phyloP scores from a whole-genome alignment of 306 rosid genomes.

The Bauhinia variegata region DNA sequence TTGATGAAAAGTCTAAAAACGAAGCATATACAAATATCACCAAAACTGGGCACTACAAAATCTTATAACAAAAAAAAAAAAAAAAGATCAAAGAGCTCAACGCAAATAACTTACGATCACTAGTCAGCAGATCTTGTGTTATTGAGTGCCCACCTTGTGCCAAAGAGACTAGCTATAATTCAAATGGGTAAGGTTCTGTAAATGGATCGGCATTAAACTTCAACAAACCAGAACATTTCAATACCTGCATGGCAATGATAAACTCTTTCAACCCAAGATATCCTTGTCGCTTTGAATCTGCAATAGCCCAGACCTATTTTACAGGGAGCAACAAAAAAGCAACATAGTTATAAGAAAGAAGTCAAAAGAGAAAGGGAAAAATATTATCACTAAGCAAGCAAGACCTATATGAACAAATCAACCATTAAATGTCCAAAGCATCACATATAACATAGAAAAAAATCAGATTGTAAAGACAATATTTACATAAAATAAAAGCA shows the following conservation, averaged over 20 bases:
- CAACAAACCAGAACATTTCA: background rate
- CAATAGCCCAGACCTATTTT: conserved; percentile 90
- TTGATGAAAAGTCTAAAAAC: background rate
- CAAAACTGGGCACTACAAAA: conserved; percentile 15
- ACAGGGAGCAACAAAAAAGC: conserved; percentile 22
- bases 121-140: conserved; percentile 43
- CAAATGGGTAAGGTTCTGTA: conserved; percentile 29
- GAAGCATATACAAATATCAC: conserved; percentile 5
- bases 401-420: conserved; percentile 6
- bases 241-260: conserved; percentile 78
- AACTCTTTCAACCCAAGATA: conserved; percentile 87
- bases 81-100: conserved; percentile 7
- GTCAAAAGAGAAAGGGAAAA: background rate
- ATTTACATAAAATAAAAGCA: background rate
- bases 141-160: conserved; percentile 47
- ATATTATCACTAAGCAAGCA: conserved; percentile 10
- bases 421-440: conserved; percentile 20
- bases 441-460: conserved; percentile 6
- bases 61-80: background rate
- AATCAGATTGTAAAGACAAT: conserved; percentile 3
- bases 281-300: conserved; percentile 90
- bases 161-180: conserved; percentile 41
- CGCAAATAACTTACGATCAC: conserved; percentile 39
- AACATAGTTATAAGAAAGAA: conserved; percentile 11
- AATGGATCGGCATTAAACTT: conserved; percentile 21